A percentile compares a stretch with the other conserved stretches of the same genome.
These are phyloP conservation scores for Centrapalus pauciflorus DNA, from an alignment of 129 eudicot species.

Conservation along the genomic window DNA sequence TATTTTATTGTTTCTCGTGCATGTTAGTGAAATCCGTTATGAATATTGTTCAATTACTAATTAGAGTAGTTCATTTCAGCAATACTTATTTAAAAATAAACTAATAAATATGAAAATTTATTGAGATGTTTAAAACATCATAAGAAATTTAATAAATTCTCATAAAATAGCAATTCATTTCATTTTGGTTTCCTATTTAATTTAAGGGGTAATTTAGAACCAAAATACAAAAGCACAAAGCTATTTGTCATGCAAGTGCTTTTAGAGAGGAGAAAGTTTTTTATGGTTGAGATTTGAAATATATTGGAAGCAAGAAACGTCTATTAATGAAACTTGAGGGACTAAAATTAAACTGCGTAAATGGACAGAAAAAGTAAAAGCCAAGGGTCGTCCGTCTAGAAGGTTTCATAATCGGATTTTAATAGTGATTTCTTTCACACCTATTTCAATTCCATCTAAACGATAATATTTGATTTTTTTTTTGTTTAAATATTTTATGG, in stretches of 20 bases:
- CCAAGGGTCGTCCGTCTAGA: constrained; percentile 18
- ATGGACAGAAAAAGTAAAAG: constrained; percentile 11
- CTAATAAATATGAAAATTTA: too few species aligned
- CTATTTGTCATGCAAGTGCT: too few species aligned
- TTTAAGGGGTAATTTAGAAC: background rate
- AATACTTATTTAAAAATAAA: too few species aligned
- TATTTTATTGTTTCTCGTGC: too few species aligned
- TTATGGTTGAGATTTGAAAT: background rate
- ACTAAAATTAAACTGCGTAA: background rate
- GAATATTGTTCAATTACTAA: too few species aligned
- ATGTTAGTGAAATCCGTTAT: too few species aligned
- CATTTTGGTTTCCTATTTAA: background rate
- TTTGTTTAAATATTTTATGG: too few species aligned
- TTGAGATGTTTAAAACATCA: too few species aligned
- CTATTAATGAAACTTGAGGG: background rate
- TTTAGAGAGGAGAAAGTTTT: too few species aligned
- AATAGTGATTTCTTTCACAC: constrained; percentile 31
- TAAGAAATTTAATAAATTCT: too few species aligned
- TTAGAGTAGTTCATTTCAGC: too few species aligned
- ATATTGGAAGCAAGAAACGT: background rate
- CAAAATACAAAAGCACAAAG: background rate
- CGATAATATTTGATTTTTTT: background rate
- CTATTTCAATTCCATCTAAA: background rate
- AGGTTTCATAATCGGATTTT: constrained; percentile 1
- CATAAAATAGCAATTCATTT: background rate